Percentiles rank a stretch among this genome's conserved stretches.
Evolutionary conservation across 2,329 filamentous ascomycete genomes (phyloP).

Genomic region (Coniochaeta sp.): DNA sequence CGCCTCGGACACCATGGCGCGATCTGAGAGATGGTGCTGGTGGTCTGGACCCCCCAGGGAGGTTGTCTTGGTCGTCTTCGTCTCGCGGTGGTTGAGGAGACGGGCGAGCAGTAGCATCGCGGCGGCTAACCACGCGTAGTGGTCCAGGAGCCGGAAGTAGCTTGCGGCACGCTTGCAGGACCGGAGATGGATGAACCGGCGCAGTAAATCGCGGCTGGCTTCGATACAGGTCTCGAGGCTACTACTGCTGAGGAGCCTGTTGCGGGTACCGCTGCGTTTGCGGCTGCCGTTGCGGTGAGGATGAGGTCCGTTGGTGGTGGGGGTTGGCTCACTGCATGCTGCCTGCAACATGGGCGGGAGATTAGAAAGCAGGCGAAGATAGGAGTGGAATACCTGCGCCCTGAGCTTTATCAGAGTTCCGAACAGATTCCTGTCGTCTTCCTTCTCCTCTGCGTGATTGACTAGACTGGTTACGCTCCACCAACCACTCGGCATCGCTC

Average conservation of each 20-base stretch:
- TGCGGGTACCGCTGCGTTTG: too few relatives aligned
- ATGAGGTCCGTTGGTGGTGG: background rate
- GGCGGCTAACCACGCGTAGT: conserved; percentile 1
- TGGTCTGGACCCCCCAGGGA: background rate
- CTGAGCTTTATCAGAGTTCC: too few relatives aligned
- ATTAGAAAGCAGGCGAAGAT: conserved; percentile 2
- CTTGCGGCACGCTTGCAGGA: conserved; percentile 2
- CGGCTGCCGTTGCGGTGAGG: background rate
- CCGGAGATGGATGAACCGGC: conserved; percentile 3
- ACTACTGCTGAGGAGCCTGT: too few relatives aligned
- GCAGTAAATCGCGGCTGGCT: conserved; percentile 2
- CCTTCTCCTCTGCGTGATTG: too few relatives aligned
- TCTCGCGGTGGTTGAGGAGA: background rate
- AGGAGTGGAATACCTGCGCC: conserved; percentile 2
- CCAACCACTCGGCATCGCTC: conserved; percentile 2
- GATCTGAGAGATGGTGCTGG: background rate
- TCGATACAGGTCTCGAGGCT: background rate
- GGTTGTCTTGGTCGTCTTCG: too few relatives aligned
- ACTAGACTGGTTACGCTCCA: background rate
- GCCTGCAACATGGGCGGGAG: conserved; percentile 4
- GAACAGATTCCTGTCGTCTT: too few relatives aligned
- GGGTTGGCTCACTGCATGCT: background rate
- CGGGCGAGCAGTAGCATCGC: conserved; percentile 1
- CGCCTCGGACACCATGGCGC: conserved; percentile 2
- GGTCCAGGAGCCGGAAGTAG: conserved; percentile 4